Evolutionary conservation across 768 basidiomycete species (phyloP), one percentile per base, ranked within the genome.

Genomic region (Leccinellum albellum): DNA sequence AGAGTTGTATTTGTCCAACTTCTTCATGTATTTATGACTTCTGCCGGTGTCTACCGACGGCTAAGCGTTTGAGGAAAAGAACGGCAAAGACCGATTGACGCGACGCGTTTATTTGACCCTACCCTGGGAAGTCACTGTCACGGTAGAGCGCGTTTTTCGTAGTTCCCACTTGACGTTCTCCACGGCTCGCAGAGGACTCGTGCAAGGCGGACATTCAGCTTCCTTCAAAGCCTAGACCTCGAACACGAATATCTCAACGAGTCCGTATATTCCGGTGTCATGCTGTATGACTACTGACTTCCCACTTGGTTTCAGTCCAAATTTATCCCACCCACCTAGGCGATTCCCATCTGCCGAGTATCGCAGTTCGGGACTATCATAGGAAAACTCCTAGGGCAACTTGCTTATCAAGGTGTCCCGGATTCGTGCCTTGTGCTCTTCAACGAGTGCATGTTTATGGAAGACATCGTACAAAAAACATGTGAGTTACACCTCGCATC

Each of bases 1-100:
- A 13, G 61, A 62, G 14, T 60, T 53, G 33, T 63, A 69, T 23
- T 57, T 59, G n/a, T 42, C 33, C 29, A 62, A 13, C n/a, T 50
- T 32, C 65, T 60, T 64, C 23, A 12, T 23, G n/a, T n/a, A n/a
- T 13, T 4, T 44, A 35, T 33, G 33, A 33, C 33, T 33, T 33
- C 33, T 37, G 35, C 35, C 35, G 35, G 17, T 37, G 35, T 12
- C 26, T n/a, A 17, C 28, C 26, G 47, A 48, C 35, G n/a, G n/a
- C n/a, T n/a, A n/a, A n/a, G n/a, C n/a, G n/a, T n/a, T n/a, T n/a
- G 37, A 40, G 37, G 9, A 40, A 40, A 40, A 10, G 35, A 35
- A 35, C 35, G 35, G 7, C 35, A 21, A n/a, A n/a, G n/a, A n/a
- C n/a, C 42, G 21, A 15, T 33, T 33, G 20, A 23, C 44, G 44